These are phyloP conservation scores for Castanospermum australe DNA, from an alignment of 306 rosid species.

Conservation along the genomic window DNA sequence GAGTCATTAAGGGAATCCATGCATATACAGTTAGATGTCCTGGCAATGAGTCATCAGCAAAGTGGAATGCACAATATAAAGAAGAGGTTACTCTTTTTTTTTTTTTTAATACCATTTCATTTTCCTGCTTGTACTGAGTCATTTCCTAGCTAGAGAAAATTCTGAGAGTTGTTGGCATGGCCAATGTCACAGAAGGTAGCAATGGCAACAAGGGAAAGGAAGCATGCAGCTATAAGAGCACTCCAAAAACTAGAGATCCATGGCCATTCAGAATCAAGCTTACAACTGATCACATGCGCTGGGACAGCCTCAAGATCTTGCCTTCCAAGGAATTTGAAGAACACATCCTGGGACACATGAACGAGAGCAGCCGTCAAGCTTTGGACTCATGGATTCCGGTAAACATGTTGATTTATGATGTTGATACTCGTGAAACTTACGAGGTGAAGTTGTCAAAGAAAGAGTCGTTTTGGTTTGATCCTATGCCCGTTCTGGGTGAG, in stretches of 20 bases:
- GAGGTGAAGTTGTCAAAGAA: constrained; percentile 46
- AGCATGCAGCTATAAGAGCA: neutral
- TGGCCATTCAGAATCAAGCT: constrained; percentile 58
- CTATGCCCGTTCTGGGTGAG: constrained; percentile 44
- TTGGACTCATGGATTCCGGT: constrained; percentile 48
- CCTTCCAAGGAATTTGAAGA: constrained; percentile 50
- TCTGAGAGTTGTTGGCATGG: constrained; percentile 13
- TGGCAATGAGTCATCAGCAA: neutral
- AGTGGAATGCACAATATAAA: constrained; percentile 11
- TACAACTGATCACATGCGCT: constrained; percentile 26
- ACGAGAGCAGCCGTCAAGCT: constrained; percentile 32
- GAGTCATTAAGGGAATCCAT: constrained; percentile 27
- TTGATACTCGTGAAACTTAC: constrained; percentile 50
- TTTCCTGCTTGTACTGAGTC: neutral
- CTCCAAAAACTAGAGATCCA: neutral
- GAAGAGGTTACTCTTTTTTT: neutral
- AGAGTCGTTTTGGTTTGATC: constrained; percentile 54
- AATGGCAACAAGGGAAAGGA: constrained; percentile 4
- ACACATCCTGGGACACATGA: constrained; percentile 36
- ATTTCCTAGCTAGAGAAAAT: constrained; percentile 1
- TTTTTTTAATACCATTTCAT: neutral
- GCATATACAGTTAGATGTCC: neutral
- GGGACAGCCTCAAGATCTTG: constrained; percentile 52
- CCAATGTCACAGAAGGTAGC: neutral
- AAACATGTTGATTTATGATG: constrained; percentile 43